phyloP scores from a whole-genome alignment of 225 moss, liverwort and hornwort species.

The Bryoerythrophyllum caledonicum region DNA sequence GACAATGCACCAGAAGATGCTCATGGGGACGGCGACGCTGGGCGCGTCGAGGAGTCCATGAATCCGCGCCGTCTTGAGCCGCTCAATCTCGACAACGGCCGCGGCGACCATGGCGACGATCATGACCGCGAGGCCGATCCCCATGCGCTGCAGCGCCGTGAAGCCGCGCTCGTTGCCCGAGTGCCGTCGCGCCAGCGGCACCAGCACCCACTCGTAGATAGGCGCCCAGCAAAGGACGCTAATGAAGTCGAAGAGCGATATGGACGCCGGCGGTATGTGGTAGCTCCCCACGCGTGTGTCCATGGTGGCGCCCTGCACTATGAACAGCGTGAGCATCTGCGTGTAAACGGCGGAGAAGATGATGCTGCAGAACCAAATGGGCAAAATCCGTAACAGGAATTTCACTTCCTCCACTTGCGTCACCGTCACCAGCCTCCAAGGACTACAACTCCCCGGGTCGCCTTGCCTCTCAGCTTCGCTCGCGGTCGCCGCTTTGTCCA shows the following conservation, averaged over 20 bases:
- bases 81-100: slow-evolving; percentile 56
- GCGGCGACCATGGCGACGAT: slow-evolving; percentile 70
- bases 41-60: slow-evolving; percentile 53
- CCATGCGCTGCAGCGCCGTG: slow-evolving; percentile 73
- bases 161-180: slow-evolving; percentile 71
- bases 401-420: slow-evolving; percentile 88
- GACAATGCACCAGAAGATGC: slow-evolving; percentile 75
- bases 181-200: slow-evolving; percentile 51
- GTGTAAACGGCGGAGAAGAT: slow-evolving; percentile 77
- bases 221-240: slow-evolving; percentile 72
- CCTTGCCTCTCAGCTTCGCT: slow-evolving; percentile 41
- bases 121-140: slow-evolving; percentile 69
- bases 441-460: slow-evolving; percentile 34
- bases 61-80: slow-evolving; percentile 41
- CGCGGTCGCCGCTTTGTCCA: slow-evolving; percentile 71
- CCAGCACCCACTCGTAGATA: slow-evolving; percentile 70
- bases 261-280: slow-evolving; percentile 71
- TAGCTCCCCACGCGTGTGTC: slow-evolving; percentile 51
- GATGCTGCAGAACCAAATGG: slow-evolving; percentile 78
- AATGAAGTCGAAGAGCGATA: slow-evolving; percentile 72
- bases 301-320: slow-evolving; percentile 79
- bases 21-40: slow-evolving; percentile 61
- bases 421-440: slow-evolving; percentile 67
- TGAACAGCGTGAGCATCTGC: slow-evolving; percentile 74
- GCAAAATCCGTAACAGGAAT: slow-evolving; percentile 60